Conservation (phyloP, 768 basidiomycete genomes). For the Lentinula edodes region DNA sequence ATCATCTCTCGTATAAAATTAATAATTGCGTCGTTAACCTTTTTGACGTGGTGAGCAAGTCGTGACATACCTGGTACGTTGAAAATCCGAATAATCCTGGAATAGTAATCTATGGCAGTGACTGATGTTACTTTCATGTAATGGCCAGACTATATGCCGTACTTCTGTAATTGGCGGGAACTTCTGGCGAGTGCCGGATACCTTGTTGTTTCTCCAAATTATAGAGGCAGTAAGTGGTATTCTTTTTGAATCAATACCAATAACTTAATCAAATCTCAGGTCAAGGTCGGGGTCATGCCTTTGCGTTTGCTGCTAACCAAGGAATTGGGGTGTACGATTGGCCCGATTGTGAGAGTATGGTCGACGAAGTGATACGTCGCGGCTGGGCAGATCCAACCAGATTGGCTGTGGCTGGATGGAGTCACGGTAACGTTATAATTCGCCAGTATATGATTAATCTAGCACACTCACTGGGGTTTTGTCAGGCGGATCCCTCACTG, state of each 20-base stretch:
- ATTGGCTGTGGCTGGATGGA: slow-evolving; percentile 30
- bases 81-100: not conserved
- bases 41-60: slow-evolving; percentile 10
- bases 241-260: not conserved
- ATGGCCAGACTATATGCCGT: slow-evolving; percentile 30
- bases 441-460: not conserved
- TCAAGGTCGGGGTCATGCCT: slow-evolving; percentile 28
- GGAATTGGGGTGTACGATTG: slow-evolving; percentile 26
- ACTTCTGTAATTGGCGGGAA: slow-evolving; percentile 33
- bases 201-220: slow-evolving; percentile 30
- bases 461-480: not conserved
- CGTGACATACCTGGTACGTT: slow-evolving; percentile 23
- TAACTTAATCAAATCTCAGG: slow-evolving; percentile 12
- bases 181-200: slow-evolving; percentile 27
- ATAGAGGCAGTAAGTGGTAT: slow-evolving; percentile 25
- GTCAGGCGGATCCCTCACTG: slow-evolving; percentile 26
- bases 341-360: slow-evolving; percentile 32
- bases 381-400: slow-evolving; percentile 25
- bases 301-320: slow-evolving; percentile 22
- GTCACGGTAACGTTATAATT: slow-evolving; percentile 21
- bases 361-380: slow-evolving; percentile 25
- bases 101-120: not conserved
- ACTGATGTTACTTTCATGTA: not conserved
- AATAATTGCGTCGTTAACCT: not conserved
- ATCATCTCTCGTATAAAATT: not conserved